Evolutionary conservation across 345 rosid genomes (phyloP).

Genomic region (Melaleuca quinquenervia): DNA sequence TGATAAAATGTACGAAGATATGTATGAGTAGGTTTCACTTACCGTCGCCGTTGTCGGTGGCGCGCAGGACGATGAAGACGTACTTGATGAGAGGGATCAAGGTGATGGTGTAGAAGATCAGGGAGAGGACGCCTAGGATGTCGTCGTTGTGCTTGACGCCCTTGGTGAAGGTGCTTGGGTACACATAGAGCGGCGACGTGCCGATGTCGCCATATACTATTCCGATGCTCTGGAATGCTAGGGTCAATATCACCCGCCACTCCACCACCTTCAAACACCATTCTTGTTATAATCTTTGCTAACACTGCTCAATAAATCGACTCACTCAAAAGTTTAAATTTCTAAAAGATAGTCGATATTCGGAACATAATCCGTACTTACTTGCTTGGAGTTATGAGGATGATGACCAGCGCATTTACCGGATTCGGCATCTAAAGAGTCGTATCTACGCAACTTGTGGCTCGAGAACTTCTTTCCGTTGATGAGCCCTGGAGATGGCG

Average conservation of each 20-base stretch:
- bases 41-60: constrained; percentile 58
- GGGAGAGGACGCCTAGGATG: constrained; percentile 39
- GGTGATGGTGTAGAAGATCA: constrained; percentile 43
- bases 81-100: constrained; percentile 44
- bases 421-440: constrained; percentile 40
- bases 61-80: constrained; percentile 37
- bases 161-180: constrained; percentile 11
- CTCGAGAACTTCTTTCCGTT: constrained; percentile 3
- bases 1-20: neutral
- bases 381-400: constrained; percentile 10
- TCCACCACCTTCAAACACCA: neutral
- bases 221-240: constrained; percentile 59
- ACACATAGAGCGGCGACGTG: constrained; percentile 54
- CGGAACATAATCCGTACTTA: neutral
- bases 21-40: neutral
- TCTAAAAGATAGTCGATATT: neutral
- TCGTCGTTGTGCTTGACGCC: constrained; percentile 38
- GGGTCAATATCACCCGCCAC: constrained; percentile 25
- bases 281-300: neutral
- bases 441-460: constrained; percentile 17
- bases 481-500: neutral
- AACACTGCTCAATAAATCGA: no score
- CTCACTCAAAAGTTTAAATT: neutral
- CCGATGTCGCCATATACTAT: constrained; percentile 52
- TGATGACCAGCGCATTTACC: constrained; percentile 2